A percentile compares a stretch with the other conserved stretches of the same genome.
Conservation (phyloP, 129 eudicot species). For the Gnaphalium uliginosum region DNA sequence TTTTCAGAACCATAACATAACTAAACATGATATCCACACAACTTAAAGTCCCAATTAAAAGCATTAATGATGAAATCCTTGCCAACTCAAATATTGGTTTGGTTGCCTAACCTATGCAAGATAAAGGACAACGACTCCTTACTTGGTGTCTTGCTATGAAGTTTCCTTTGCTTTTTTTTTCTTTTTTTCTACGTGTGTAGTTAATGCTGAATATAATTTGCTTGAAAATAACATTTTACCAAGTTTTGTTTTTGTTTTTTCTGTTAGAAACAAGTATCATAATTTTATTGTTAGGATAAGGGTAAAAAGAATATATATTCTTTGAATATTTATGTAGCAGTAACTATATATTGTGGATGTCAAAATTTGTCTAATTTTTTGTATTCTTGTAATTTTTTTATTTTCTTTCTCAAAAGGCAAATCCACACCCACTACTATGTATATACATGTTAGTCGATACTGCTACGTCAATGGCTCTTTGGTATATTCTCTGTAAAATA, state of each 20-base stretch:
- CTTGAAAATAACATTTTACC: background rate
- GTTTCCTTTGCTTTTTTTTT: background rate
- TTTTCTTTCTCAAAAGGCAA: too few species aligned
- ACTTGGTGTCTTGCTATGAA: constrained; percentile 10
- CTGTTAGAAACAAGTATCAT: background rate
- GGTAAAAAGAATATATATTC: too few species aligned
- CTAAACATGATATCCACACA: background rate
- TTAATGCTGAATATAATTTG: background rate
- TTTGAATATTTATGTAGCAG: too few species aligned
- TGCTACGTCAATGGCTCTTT: too few species aligned
- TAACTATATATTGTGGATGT: background rate
- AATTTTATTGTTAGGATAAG: background rate
- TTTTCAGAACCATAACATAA: too few species aligned
- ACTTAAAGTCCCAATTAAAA: background rate
- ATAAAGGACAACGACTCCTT: background rate
- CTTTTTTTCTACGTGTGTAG: background rate
- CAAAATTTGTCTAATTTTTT: background rate
- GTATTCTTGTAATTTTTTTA: background rate
- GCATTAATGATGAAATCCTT: background rate
- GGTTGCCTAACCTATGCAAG: constrained; percentile 6
- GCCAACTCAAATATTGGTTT: constrained; percentile 1
- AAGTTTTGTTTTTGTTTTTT: background rate
- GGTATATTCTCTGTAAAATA: background rate
- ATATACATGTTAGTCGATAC: too few species aligned
- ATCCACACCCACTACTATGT: too few species aligned